A percentile compares a stretch with the other conserved stretches of the same genome.
These are phyloP conservation scores for Cladorrhinum sp. DNA, from an alignment of 2,329 filamentous ascomycete genomes.

Conservation along the genomic window DNA sequence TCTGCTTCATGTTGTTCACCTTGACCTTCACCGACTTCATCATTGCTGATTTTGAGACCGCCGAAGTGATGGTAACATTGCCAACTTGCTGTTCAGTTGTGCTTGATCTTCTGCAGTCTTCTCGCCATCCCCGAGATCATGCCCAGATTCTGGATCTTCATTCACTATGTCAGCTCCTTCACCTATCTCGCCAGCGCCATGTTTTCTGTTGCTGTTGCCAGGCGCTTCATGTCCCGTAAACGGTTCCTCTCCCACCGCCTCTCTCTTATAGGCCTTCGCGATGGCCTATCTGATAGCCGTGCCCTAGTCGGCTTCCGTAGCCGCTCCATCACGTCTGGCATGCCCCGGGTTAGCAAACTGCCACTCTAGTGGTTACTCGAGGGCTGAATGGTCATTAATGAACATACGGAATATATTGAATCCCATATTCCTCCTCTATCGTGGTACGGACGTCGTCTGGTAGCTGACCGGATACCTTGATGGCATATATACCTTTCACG, in stretches of 20 bases:
- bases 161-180: constrained; percentile 79
- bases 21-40: constrained; percentile 78
- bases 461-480: constrained; percentile 84
- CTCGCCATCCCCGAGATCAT: constrained; percentile 61
- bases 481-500: constrained; percentile 85
- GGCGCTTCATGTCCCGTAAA: too few species aligned
- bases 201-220: constrained; percentile 66
- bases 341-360: constrained; percentile 30
- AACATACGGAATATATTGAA: constrained; percentile 65
- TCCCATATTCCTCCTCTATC: constrained; percentile 61
- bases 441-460: constrained; percentile 62
- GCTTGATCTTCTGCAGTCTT: constrained; percentile 73
- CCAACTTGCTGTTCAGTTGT: constrained; percentile 69
- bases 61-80: constrained; percentile 73
- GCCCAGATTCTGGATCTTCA: constrained; percentile 78
- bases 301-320: constrained; percentile 44
- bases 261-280: too few species aligned
- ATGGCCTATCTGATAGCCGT: not conserved
- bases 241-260: too few species aligned
- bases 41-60: constrained; percentile 71
- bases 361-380: not conserved
- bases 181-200: constrained; percentile 77
- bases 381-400: constrained; percentile 36
- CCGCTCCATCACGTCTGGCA: constrained; percentile 54
- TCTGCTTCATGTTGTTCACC: constrained; percentile 74